Evolutionary conservation across 2,329 filamentous ascomycete genomes (phyloP).

Genomic region (Nigrograna mackinnonii): DNA sequence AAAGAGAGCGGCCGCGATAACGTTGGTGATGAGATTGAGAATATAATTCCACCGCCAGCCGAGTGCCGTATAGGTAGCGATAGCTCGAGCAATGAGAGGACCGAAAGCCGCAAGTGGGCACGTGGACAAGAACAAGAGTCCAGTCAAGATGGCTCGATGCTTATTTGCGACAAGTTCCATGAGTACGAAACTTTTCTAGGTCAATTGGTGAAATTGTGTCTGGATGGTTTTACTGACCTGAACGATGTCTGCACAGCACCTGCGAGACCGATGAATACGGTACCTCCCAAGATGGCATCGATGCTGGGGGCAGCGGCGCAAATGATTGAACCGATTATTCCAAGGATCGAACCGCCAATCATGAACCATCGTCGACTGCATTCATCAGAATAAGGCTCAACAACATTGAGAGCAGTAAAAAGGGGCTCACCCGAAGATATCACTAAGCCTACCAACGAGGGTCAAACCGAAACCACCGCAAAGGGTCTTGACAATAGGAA

Average conservation of each 20-base stretch:
- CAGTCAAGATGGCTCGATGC: slow-evolving; percentile 12
- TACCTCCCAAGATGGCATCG: slow-evolving; percentile 15
- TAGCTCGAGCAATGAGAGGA: slow-evolving; percentile 11
- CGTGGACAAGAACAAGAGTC: slow-evolving; percentile 13
- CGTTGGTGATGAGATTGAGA: slow-evolving; percentile 13
- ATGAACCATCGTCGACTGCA: slow-evolving; percentile 16
- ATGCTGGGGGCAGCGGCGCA: slow-evolving; percentile 13
- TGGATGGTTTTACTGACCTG: slow-evolving; percentile 6
- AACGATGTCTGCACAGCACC: slow-evolving; percentile 14
- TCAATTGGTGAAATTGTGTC: background rate
- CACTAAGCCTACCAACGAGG: slow-evolving; percentile 11
- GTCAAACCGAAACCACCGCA: slow-evolving; percentile 11
- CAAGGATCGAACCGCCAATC: slow-evolving; percentile 11
- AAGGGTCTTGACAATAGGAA: slow-evolving; percentile 15
- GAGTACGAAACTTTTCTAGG: slow-evolving; percentile 11
- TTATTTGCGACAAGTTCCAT: slow-evolving; percentile 19
- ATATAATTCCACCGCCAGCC: slow-evolving; percentile 17
- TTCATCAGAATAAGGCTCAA: slow-evolving; percentile 1
- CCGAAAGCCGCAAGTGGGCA: slow-evolving; percentile 14
- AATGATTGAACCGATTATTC: slow-evolving; percentile 12
- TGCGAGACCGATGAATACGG: slow-evolving; percentile 15
- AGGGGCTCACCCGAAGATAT: slow-evolving; percentile 12
- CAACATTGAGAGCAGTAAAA: background rate
- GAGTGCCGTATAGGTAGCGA: slow-evolving; percentile 8
- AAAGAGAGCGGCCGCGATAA: slow-evolving; percentile 13